Conservation (phyloP, 257 asterid species). For the Plantago major region DNA sequence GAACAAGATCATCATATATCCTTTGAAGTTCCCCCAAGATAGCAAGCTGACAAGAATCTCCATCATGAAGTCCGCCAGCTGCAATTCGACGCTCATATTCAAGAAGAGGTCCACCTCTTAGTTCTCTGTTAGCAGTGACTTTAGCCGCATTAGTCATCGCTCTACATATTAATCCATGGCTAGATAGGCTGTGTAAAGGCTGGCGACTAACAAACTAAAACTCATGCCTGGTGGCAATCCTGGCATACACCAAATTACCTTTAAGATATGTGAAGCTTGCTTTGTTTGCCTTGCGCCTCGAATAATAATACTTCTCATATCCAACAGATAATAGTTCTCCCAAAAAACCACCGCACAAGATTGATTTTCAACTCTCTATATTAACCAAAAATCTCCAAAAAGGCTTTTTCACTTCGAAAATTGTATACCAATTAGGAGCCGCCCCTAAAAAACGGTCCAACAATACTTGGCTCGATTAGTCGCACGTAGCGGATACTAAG, state of each 20-base stretch:
- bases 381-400: too few species aligned
- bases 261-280: conserved; percentile 31
- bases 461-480: too few species aligned
- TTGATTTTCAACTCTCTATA: conserved; percentile 15
- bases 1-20: conserved; percentile 75
- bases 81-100: conserved; percentile 24
- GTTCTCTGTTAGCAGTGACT: conserved; percentile 58
- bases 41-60: conserved; percentile 43
- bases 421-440: too few species aligned
- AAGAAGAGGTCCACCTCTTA: conserved; percentile 69
- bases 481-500: too few species aligned
- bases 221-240: conserved; percentile 26
- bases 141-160: conserved; percentile 46
- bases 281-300: conserved; percentile 44
- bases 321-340: conserved; percentile 12
- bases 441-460: too few species aligned
- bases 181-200: conserved; percentile 28
- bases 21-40: conserved; percentile 85
- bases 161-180: conserved; percentile 35
- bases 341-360: conserved; percentile 12
- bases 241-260: conserved; percentile 23
- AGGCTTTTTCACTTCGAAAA: too few species aligned
- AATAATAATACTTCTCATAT: conserved; percentile 52
- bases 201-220: conserved; percentile 25
- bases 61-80: conserved; percentile 78